These are phyloP conservation scores for Solanum rostratum DNA, from an alignment of 257 asterid species.

Conservation along the genomic window DNA sequence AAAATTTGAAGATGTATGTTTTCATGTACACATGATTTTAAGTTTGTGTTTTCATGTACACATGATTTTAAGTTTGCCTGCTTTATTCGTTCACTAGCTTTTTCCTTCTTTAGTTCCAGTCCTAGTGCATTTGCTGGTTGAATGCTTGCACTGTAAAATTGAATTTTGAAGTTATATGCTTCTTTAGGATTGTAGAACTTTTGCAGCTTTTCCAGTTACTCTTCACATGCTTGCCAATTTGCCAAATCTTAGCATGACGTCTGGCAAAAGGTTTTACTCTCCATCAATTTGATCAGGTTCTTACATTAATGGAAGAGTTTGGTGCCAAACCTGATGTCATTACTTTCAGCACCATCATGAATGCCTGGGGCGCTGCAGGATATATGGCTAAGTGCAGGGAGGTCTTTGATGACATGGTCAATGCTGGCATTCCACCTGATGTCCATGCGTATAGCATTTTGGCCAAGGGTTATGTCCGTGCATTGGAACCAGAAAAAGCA, in stretches of 20 bases:
- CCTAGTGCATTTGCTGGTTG: background rate
- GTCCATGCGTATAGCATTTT: constrained; percentile 51
- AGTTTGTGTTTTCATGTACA: background rate
- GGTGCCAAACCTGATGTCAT: constrained; percentile 55
- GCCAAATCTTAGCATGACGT: background rate
- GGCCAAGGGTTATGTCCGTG: constrained; percentile 55
- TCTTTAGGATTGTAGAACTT: background rate
- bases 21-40: background rate
- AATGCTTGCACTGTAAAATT: background rate
- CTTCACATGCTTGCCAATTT: background rate
- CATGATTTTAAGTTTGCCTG: background rate
- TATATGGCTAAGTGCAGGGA: constrained; percentile 53
- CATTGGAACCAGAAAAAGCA: constrained; percentile 56
- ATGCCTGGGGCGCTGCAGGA: constrained; percentile 62
- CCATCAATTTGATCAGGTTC: constrained; percentile 22
- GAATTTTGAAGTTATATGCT: background rate
- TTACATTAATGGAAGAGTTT: constrained; percentile 46
- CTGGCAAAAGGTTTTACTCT: background rate
- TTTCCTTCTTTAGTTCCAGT: background rate
- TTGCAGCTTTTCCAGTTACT: background rate
- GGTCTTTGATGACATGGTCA: constrained; percentile 52
- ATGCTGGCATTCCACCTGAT: constrained; percentile 49
- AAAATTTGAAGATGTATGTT: background rate
- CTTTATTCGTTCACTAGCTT: background rate
- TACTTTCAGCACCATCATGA: constrained; percentile 67